Evolutionary conservation across 768 basidiomycete species (phyloP), one percentile per base, ranked within the genome.

Genomic region (Psilocybe azurescens): DNA sequence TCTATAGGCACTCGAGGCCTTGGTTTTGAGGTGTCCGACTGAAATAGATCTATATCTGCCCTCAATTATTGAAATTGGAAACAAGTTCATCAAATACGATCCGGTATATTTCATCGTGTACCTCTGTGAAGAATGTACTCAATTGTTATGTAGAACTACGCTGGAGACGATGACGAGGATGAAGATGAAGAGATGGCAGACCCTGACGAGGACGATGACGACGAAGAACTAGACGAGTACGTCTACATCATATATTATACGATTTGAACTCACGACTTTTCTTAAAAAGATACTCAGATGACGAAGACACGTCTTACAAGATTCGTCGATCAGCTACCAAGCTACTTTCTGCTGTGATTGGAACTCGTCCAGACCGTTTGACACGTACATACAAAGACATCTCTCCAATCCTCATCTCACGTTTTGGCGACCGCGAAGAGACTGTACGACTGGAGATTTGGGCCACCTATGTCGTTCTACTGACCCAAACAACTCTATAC

Each of bases 271-370:
- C 32, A 57, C 47, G 60, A 46, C 48, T 36, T 51, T 69, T 57
- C 32, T 39, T 56, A 29, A 65, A 29, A 65, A 96, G 94, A 65
- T 98, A 97, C 74, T 95, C 94, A 5, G 97, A 99, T 68, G 97
- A 99, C 60, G 97, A 99, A 74, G 97, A 99, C 71, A 93, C 92
- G 10, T 98, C 97, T 0, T 99, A 97, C 85, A 98, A 98, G 75
- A 94, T 97, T 60, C 90, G 97, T 65, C 88, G 97, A 49, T 90
- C 94, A 6, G 90, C 97, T 6, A 94, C 95, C 16, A 98, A 98
- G 73, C 80, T 99, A 3, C 82, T 99, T 14, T 79, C 89, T 30
- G 91, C 93, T 5, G 80, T 97, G 52, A 89, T 99, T 60, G 87
- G 86, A 11, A 99, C 97, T 1, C 92, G 95, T 28, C 94, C 95